Evolutionary conservation across 768 basidiomycete genomes (phyloP).

Genomic region (Exsudoporus frostii): DNA sequence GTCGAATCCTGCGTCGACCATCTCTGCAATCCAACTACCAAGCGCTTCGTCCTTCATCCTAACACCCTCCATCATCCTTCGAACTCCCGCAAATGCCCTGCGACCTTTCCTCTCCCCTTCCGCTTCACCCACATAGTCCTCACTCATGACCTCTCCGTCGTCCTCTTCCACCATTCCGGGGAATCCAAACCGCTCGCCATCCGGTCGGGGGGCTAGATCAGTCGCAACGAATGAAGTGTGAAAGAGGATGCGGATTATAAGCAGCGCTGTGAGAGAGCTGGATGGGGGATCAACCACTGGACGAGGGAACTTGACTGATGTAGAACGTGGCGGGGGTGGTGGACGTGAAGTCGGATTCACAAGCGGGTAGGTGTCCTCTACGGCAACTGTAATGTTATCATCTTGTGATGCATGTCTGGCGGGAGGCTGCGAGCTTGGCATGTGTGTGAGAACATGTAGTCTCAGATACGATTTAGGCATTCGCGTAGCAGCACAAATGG

Average conservation of each 20-base stretch:
- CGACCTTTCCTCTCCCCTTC: slow-evolving; percentile 73
- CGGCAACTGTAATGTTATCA: slow-evolving; percentile 68
- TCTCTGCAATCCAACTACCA: slow-evolving; percentile 58
- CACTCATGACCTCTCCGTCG: slow-evolving; percentile 55
- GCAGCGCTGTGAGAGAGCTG: slow-evolving; percentile 72
- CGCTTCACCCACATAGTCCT: slow-evolving; percentile 40
- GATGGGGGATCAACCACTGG: slow-evolving; percentile 66
- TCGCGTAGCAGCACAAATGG: slow-evolving; percentile 51
- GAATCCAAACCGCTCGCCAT: slow-evolving; percentile 88
- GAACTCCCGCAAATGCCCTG: slow-evolving; percentile 62
- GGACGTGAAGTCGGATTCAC: slow-evolving; percentile 63
- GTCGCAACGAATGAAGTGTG: slow-evolving; percentile 69
- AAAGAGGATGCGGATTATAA: slow-evolving; percentile 82
- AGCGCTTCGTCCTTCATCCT: slow-evolving; percentile 61
- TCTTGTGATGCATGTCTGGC: slow-evolving; percentile 67
- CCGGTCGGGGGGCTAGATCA: slow-evolving; percentile 64
- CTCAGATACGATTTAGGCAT: slow-evolving; percentile 52
- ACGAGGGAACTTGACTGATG: slow-evolving; percentile 54
- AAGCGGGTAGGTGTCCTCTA: slow-evolving; percentile 53
- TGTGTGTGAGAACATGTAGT: slow-evolving; percentile 73
- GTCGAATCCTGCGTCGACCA: slow-evolving; percentile 49
- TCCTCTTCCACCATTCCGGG: slow-evolving; percentile 77
- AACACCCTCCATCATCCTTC: slow-evolving; percentile 61
- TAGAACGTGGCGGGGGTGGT: slow-evolving; percentile 67
- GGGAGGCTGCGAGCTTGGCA: slow-evolving; percentile 56